Conservation (phyloP, 306 rosid species). For the Citrullus amarus region DNA sequence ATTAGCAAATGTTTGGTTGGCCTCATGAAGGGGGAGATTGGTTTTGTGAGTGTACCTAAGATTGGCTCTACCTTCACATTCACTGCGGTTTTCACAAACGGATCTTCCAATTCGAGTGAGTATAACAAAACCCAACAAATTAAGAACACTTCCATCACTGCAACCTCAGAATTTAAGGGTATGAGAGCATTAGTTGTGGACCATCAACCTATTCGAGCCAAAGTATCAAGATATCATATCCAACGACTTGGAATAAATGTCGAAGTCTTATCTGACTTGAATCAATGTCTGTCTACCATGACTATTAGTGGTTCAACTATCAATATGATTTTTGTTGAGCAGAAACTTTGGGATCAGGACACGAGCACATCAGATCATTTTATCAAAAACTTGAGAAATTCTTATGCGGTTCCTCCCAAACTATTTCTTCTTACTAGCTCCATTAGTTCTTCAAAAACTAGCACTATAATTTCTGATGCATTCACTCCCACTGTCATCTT, state of each 20-base stretch:
- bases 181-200: constrained; percentile 70
- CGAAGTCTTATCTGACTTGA: constrained; percentile 51
- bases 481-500: constrained; percentile 38
- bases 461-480: constrained; percentile 17
- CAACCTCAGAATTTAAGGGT: constrained; percentile 58
- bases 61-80: constrained; percentile 88
- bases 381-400: constrained; percentile 28
- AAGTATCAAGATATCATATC: constrained; percentile 82
- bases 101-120: constrained; percentile 32
- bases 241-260: constrained; percentile 73
- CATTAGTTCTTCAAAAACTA: constrained; percentile 27
- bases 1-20: constrained; percentile 95
- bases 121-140: constrained; percentile 33
- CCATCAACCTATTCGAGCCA: constrained; percentile 59
- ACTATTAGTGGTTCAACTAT: constrained; percentile 27
- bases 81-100: constrained; percentile 62
- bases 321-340: constrained; percentile 62
- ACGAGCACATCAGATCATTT: constrained; percentile 27
- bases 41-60: constrained; percentile 72
- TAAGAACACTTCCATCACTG: constrained; percentile 40
- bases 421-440: constrained; percentile 65
- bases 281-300: constrained; percentile 39
- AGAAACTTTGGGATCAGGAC: constrained; percentile 79
- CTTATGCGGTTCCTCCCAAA: constrained; percentile 40
- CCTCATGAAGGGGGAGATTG: constrained; percentile 95